These are phyloP conservation scores for Fragilaria radians DNA, from an alignment of 108 stramenopile genomes.

Conservation along the genomic window DNA sequence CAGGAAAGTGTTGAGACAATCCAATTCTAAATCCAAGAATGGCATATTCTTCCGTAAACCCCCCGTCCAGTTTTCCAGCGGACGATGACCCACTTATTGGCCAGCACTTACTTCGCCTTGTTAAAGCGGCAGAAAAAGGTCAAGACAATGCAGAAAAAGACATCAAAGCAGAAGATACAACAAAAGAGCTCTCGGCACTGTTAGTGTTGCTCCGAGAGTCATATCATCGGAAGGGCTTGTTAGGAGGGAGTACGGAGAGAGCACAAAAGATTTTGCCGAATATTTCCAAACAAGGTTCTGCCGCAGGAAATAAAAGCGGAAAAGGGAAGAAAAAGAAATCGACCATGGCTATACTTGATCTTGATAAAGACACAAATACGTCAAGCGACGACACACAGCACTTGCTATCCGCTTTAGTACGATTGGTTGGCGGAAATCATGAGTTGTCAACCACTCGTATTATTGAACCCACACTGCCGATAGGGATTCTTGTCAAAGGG, in stretches of 20 bases:
- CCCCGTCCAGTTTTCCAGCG: no score
- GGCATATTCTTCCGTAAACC: no score
- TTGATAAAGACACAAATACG: neutral
- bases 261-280: slow-evolving; percentile 17
- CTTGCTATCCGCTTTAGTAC: slow-evolving; percentile 22
- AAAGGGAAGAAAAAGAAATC: neutral
- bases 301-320: slow-evolving; percentile 2
- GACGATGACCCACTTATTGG: no score
- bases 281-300: neutral
- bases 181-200: neutral
- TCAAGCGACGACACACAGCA: slow-evolving; percentile 10
- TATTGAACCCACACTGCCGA: neutral
- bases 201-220: neutral
- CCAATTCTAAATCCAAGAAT: no score
- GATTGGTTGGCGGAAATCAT: slow-evolving; percentile 16
- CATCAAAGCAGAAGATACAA: slow-evolving; percentile 21
- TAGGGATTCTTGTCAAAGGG: slow-evolving; percentile 13
- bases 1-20: no score
- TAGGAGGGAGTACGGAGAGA: slow-evolving; percentile 19
- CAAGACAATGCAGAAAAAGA: no score
- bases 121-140: neutral
- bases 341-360: neutral
- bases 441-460: neutral
- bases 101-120: neutral
- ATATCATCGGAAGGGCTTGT: slow-evolving; percentile 27